phyloP scores from a whole-genome alignment of 2,329 filamentous ascomycete genomes.

The Tricladium varicosporioides region DNA sequence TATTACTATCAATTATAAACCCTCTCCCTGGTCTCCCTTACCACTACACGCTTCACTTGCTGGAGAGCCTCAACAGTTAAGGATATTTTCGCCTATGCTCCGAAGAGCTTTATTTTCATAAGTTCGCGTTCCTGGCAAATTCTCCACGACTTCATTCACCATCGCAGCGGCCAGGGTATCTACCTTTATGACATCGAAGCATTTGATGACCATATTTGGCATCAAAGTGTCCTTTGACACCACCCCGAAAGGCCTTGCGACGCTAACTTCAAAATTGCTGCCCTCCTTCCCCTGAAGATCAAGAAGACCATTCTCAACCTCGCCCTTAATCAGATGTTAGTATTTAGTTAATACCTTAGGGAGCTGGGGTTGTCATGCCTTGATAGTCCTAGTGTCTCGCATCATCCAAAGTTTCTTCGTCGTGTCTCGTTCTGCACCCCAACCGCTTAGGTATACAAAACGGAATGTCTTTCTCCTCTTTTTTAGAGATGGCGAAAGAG shows the following conservation, averaged over 20 bases:
- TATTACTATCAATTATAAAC: too few relatives aligned
- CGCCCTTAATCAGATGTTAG: conserved; percentile 9
- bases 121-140: background rate
- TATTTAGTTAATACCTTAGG: conserved; percentile 7
- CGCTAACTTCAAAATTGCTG: conserved; percentile 24
- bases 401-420: conserved; percentile 38
- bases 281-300: conserved; percentile 22
- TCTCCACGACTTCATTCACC: conserved; percentile 13
- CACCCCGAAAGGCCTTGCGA: conserved; percentile 10
- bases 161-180: conserved; percentile 16
- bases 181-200: conserved; percentile 2
- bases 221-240: conserved; percentile 3
- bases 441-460: conserved; percentile 41
- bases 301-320: conserved; percentile 30
- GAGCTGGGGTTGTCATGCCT: conserved; percentile 22
- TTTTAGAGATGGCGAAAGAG: conserved; percentile 17
- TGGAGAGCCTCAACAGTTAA: background rate
- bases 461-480: conserved; percentile 36
- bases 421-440: conserved; percentile 39
- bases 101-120: background rate
- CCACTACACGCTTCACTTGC: too few relatives aligned
- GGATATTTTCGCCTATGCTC: background rate
- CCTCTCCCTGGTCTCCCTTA: too few relatives aligned
- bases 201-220: background rate
- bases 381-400: conserved; percentile 28